Conservation (phyloP, 371 early-diverging fungal species). For the Capillidium heterosporum region DNA sequence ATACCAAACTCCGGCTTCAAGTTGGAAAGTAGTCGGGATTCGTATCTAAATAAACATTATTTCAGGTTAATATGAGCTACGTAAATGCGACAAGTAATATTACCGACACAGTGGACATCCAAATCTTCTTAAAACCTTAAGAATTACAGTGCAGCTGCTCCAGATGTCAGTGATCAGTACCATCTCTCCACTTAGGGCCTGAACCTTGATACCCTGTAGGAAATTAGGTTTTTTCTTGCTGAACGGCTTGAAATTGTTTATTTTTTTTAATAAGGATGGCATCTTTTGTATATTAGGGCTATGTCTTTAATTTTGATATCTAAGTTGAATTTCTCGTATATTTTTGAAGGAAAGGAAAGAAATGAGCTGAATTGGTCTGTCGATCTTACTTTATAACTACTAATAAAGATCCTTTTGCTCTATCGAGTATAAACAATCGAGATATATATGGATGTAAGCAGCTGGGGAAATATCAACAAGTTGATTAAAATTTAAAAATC, state of each 20-base stretch:
- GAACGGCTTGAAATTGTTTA: background rate
- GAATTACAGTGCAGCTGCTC: conserved; percentile 1
- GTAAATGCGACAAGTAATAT: background rate
- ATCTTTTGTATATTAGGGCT: too few relatives aligned
- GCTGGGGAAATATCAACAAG: too few relatives aligned
- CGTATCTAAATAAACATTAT: background rate
- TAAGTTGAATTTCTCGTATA: too few relatives aligned
- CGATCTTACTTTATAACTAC: too few relatives aligned
- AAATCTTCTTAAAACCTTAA: conserved; percentile 5
- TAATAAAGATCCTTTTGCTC: too few relatives aligned
- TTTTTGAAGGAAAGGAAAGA: too few relatives aligned
- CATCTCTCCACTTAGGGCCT: background rate
- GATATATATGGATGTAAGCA: too few relatives aligned
- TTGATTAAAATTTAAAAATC: too few relatives aligned
- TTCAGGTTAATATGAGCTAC: background rate
- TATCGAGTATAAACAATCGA: too few relatives aligned
- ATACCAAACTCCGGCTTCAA: conserved; percentile 5
- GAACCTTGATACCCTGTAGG: conserved; percentile 2
- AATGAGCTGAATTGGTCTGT: too few relatives aligned
- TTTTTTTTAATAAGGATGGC: conserved; percentile 2
- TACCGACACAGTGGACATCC: conserved; percentile 6
- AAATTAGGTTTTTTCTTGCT: conserved; percentile 1
- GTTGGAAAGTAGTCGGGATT: conserved; percentile 1
- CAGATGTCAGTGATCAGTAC: conserved; percentile 5
- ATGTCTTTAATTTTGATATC: too few relatives aligned